Percentiles rank a stretch among this genome's conserved stretches.
phyloP scores from a whole-genome alignment of 1,139 yeast species.

The Dujonia santamariae region DNA sequence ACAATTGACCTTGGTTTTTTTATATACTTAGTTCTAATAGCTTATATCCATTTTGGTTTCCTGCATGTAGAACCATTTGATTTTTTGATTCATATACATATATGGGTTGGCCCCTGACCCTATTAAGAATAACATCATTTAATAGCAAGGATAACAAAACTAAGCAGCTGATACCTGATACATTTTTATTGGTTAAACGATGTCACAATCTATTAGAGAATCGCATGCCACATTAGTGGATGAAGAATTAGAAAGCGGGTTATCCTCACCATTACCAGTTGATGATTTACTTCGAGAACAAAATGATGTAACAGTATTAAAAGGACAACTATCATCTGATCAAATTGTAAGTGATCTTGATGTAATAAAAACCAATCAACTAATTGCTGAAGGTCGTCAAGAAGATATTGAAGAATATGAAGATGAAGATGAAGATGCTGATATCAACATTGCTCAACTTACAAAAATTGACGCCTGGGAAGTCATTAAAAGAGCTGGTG shows the following conservation, averaged over 20 bases:
- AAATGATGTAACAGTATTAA: conserved; percentile 8
- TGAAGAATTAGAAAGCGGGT: conserved; percentile 1
- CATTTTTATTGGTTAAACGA: no score
- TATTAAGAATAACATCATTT: no score
- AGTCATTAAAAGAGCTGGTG: conserved; percentile 50
- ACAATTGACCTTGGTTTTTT: no score
- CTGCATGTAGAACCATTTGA: no score
- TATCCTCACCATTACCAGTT: conserved; percentile 1
- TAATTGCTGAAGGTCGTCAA: conserved; percentile 3
- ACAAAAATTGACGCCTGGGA: conserved; percentile 25
- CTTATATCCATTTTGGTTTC: no score
- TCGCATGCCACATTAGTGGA: conserved; percentile 1
- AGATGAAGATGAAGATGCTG: conserved; percentile 6
- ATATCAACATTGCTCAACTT: conserved; percentile 3
- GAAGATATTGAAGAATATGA: not conserved
- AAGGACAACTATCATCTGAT: conserved; percentile 10
- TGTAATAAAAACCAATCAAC: not conserved
- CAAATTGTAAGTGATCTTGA: conserved; percentile 9
- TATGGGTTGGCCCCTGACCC: no score
- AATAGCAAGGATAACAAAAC: no score
- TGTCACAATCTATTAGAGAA: no score
- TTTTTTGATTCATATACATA: no score
- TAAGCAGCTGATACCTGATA: no score
- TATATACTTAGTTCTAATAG: no score
- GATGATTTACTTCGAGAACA: conserved; percentile 7